Evolutionary conservation across 768 basidiomycete genomes (phyloP), one percentile per base, ranked within the genome.

Genomic region (Tylopilus plumbeoviolaceoides): DNA sequence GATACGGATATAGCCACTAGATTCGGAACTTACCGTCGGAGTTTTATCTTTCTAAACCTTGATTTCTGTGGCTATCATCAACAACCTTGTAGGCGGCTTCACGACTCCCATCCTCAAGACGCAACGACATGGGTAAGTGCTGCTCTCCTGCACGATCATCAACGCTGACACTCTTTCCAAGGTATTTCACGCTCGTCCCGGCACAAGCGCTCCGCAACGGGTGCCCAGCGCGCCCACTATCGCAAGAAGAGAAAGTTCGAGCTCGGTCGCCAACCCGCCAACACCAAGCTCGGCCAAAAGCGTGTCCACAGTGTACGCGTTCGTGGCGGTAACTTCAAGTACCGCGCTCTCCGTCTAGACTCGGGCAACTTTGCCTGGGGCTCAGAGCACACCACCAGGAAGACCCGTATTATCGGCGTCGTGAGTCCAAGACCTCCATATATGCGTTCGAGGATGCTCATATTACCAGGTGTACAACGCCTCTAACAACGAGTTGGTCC

Each of bases 171-270:
- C n/a, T 52, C 17, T 60, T 50, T 50, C 6, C 30, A 63, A 93
- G 95, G 95, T 92, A 98, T 98, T 73, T 90, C 95, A 68, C 89
- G 95, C 66, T 84, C 93, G 60, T 95, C 94, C 66, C 83, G 95
- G 72, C 93, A 98, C 83, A 98, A 98, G 78, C 92, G 95, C 71
- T 89, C 93, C 62, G 87, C 83, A 64, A 87, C 92, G 45, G 95
- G 91, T 67, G 91, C 89, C 55, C 89, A 93, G 75, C 87, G 89
- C 65, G 85, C 93, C 64, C 85, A 89, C 78, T 95, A 94, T 79
- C 92, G 95, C 82, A 99, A 99, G 84, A 99, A 98, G 91, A 87
- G 97, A 87, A 98, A 98, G 80, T 98, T 98, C 77, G 97, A 99
- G 82, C 86, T 98, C 67, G 97, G 95, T 71, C 93, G 97, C 71